Evolutionary conservation across 306 rosid genomes (phyloP).

Genomic region (Mimosa bimucronata): DNA sequence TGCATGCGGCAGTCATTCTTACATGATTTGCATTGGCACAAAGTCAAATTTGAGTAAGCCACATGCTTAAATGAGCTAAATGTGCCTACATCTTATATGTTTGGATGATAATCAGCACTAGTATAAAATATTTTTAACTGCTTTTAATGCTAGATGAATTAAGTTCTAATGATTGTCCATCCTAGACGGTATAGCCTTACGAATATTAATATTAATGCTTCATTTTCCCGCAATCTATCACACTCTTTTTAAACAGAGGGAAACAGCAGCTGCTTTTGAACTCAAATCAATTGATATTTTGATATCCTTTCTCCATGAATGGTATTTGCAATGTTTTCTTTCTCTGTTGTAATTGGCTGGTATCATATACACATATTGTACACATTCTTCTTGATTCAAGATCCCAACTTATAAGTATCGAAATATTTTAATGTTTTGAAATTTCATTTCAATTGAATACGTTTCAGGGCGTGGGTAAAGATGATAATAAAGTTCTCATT

Average conservation of each 20-base stretch:
- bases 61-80: background rate
- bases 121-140: background rate
- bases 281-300: background rate
- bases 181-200: background rate
- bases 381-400: background rate
- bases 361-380: background rate
- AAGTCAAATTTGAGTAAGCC: background rate
- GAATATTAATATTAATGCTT: background rate
- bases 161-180: background rate
- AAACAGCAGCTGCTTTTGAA: conserved; percentile 1
- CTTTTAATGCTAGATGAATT: background rate
- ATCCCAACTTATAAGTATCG: background rate
- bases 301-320: background rate
- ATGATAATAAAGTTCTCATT: conserved; percentile 80
- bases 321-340: background rate
- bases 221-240: background rate
- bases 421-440: background rate
- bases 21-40: background rate
- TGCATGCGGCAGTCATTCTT: background rate
- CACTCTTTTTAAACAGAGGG: background rate
- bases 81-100: background rate
- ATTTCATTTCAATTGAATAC: conserved; percentile 13
- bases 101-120: background rate
- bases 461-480: conserved; percentile 69
- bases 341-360: background rate